Percentiles rank a stretch among this genome's conserved stretches.
These are phyloP conservation scores for Lentinula sp. DNA, from an alignment of 768 basidiomycete species.

Conservation along the genomic window DNA sequence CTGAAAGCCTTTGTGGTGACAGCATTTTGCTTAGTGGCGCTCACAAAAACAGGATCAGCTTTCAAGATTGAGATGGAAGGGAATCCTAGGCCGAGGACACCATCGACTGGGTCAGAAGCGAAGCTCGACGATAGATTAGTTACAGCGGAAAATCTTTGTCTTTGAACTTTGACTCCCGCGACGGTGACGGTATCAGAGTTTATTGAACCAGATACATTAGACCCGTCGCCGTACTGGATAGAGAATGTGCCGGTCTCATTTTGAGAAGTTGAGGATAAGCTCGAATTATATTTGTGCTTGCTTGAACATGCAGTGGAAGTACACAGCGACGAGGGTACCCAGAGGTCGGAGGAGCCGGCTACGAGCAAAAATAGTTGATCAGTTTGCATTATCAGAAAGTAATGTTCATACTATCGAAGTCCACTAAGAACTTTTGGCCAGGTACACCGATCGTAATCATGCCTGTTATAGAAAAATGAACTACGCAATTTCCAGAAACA, in stretches of 20 bases:
- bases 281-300: slow-evolving; percentile 19
- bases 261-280: slow-evolving; percentile 18
- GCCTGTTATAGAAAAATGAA: neutral
- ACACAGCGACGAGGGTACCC: slow-evolving; percentile 23
- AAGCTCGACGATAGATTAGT: slow-evolving; percentile 24
- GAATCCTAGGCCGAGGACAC: slow-evolving; percentile 30
- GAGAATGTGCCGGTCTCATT: slow-evolving; percentile 21
- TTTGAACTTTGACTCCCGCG: slow-evolving; percentile 12
- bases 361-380: neutral
- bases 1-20: slow-evolving; percentile 32
- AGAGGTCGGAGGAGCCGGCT: slow-evolving; percentile 29
- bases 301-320: slow-evolving; percentile 13
- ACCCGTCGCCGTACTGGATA: slow-evolving; percentile 35
- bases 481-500: too few species aligned
- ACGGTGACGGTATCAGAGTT: slow-evolving; percentile 25
- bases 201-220: slow-evolving; percentile 23
- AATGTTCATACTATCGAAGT: slow-evolving; percentile 31
- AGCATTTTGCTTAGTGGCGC: slow-evolving; percentile 26
- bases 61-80: slow-evolving; percentile 23
- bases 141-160: slow-evolving; percentile 27
- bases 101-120: slow-evolving; percentile 10
- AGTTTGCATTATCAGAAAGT: neutral
- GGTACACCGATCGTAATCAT: slow-evolving; percentile 32
- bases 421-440: slow-evolving; percentile 28
- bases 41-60: slow-evolving; percentile 32